phyloP scores from a whole-genome alignment of 345 rosid species.

The Eucalyptus pauciflora region DNA sequence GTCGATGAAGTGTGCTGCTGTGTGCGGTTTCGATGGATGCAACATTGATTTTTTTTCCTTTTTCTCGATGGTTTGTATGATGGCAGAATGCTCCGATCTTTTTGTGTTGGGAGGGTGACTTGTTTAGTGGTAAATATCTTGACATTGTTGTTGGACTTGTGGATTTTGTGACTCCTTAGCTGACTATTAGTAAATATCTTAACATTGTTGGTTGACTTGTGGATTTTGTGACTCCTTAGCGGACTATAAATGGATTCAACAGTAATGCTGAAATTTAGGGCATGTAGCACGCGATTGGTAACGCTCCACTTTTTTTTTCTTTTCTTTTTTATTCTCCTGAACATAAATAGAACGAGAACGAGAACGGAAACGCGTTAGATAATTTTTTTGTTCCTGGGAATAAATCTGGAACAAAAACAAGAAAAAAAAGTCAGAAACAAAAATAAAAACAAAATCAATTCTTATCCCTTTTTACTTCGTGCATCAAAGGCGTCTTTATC shows the following conservation, averaged over 20 bases:
- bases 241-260: not conserved
- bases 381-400: rapidly evolving
- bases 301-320: rapidly evolving
- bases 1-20: not conserved
- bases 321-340: too few relatives aligned
- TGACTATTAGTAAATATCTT: not conserved
- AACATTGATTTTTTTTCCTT: not conserved
- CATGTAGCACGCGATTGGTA: not conserved
- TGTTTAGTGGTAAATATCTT: not conserved
- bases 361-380: too few relatives aligned
- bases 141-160: not conserved
- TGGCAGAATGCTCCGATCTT: not conserved
- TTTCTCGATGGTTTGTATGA: not conserved
- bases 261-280: not conserved
- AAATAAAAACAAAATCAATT: too few relatives aligned
- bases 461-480: too few relatives aligned
- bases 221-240: not conserved
- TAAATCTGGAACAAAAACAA: too few relatives aligned
- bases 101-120: not conserved
- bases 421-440: too few relatives aligned
- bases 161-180: not conserved
- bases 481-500: too few relatives aligned
- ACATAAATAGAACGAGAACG: too few relatives aligned
- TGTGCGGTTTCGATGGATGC: not conserved
- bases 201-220: not conserved